Conservation (phyloP, 352 stramenopile genomes). For the Phytophthora boehmeriae region DNA sequence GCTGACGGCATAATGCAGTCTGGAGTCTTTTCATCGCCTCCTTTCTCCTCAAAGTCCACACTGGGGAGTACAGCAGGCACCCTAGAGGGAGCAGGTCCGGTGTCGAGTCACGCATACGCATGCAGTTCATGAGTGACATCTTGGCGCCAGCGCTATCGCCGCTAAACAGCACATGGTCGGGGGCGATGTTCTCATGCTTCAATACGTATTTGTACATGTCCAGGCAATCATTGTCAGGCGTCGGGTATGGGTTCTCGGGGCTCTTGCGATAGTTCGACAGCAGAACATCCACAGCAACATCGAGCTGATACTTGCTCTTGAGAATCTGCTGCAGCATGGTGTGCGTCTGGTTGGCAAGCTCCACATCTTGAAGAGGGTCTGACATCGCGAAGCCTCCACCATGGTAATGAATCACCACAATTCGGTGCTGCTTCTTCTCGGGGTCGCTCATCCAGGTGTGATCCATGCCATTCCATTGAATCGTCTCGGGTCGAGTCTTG, state of each 20-base stretch:
- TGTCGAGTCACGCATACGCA: slow-evolving; percentile 18
- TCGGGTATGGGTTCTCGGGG: slow-evolving; percentile 36
- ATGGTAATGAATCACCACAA: slow-evolving; percentile 43
- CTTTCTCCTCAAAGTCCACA: slow-evolving; percentile 29
- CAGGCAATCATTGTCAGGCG: slow-evolving; percentile 36
- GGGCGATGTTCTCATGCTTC: slow-evolving; percentile 14
- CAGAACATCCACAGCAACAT: slow-evolving; percentile 36
- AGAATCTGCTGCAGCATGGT: slow-evolving; percentile 18
- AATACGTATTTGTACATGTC: slow-evolving; percentile 42
- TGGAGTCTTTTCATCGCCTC: slow-evolving; percentile 27
- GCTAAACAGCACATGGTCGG: slow-evolving; percentile 30
- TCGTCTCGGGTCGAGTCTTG: slow-evolving; percentile 12
- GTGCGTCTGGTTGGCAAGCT: slow-evolving; percentile 27
- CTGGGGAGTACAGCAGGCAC: slow-evolving; percentile 23
- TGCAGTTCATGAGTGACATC: slow-evolving; percentile 27
- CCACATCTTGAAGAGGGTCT: slow-evolving; percentile 23
- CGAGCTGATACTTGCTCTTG: slow-evolving; percentile 6
- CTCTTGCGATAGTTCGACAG: slow-evolving; percentile 56
- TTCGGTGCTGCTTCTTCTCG: slow-evolving; percentile 14
- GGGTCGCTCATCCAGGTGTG: slow-evolving; percentile 36
- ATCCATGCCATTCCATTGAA: slow-evolving; percentile 29
- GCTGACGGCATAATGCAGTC: slow-evolving; percentile 26
- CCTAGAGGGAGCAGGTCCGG: slow-evolving; percentile 22
- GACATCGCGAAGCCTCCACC: slow-evolving; percentile 37
- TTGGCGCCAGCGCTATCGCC: slow-evolving; percentile 45